Base-by-base conservation (phyloP, 768 basidiomycete species). In the Cubamyces sp. region DNA sequence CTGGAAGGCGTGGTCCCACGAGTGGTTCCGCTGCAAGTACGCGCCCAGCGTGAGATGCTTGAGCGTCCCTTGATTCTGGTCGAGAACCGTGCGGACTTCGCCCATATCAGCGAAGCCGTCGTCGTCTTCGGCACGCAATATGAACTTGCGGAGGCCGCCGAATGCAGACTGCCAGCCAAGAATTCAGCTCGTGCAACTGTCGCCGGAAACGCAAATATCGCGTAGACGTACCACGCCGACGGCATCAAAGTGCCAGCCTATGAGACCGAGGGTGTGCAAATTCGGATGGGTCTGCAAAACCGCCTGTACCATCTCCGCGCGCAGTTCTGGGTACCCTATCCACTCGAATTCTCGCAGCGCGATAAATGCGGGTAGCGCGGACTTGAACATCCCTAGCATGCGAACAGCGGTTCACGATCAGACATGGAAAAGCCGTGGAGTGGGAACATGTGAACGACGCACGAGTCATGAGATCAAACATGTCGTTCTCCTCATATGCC, bases 211-310 rank as follows among this genome's bases (percentile, higher is more conserved):
- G 26, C 16, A 34, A 16, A 43, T 5, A 34, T 34, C 34, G 4
- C 21, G 16, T 2, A 3, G 3, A 57, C 63, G 9, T 28, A 67
- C 66, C 40, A 88, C 85, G 40, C 86, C 87, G 12, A 84, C 83
- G 14, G 87, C 87, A 65, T 88, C 87, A 66, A 90, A 90, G 72
- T 90, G 87, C 84, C 86, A 90, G 1, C 87, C 87, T 47, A 90
- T 85, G 26, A 87, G 80, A 16, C 86, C 87, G 5, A 89, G 77
- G 7, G 81, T 77, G 16, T 79, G 80, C 19, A 88, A 74, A 57
- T 80, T 77, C 5, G 83, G 76, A 63, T 88, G 87, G 54, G 77
- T 82, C 6, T 77, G 72, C 14, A 86, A 74, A 5, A 89, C 76
- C 9, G 78, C 80, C 66, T 86, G 79, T 0, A 89, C 86, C 79